A percentile compares a stretch with the other conserved stretches of the same genome.
Conservation (phyloP, 305 asterid genomes). For the Solanum hybrid region DNA sequence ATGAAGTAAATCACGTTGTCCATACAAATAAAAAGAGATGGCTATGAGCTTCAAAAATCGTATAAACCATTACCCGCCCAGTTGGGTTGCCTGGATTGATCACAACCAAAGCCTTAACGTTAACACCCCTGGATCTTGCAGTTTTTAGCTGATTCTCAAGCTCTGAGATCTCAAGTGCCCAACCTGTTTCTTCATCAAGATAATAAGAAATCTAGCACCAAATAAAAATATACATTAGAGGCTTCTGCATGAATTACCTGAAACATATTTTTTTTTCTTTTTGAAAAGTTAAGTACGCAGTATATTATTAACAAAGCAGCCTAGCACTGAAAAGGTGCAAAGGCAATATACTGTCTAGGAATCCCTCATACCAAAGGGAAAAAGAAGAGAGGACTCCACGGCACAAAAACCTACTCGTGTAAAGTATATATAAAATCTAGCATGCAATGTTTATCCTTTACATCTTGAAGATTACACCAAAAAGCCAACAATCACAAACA, state of each 20-base stretch:
- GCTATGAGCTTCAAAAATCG: background rate
- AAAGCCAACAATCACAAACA: background rate
- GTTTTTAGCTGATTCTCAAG: slow-evolving; percentile 60
- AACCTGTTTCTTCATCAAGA: slow-evolving; percentile 80
- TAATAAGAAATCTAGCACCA: slow-evolving; percentile 68
- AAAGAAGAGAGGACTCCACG: background rate
- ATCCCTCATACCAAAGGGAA: background rate
- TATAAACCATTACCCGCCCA: slow-evolving; percentile 50
- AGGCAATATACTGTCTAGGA: background rate
- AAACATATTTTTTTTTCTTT: background rate
- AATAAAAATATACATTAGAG: slow-evolving; percentile 3
- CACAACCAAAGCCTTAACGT: slow-evolving; percentile 72
- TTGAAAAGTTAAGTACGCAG: background rate
- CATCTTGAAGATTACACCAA: background rate
- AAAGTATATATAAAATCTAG: background rate
- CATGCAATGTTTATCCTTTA: background rate
- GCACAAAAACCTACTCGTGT: background rate
- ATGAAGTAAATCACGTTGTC: background rate
- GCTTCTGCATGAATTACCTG: background rate
- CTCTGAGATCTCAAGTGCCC: slow-evolving; percentile 77
- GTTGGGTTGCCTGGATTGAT: slow-evolving; percentile 93
- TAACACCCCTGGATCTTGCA: slow-evolving; percentile 65
- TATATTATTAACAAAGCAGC: background rate
- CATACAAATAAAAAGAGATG: background rate
- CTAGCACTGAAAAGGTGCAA: background rate